Base-by-base conservation (phyloP, 2,329 filamentous ascomycete genomes). In the Botrytis sinoallii region DNA sequence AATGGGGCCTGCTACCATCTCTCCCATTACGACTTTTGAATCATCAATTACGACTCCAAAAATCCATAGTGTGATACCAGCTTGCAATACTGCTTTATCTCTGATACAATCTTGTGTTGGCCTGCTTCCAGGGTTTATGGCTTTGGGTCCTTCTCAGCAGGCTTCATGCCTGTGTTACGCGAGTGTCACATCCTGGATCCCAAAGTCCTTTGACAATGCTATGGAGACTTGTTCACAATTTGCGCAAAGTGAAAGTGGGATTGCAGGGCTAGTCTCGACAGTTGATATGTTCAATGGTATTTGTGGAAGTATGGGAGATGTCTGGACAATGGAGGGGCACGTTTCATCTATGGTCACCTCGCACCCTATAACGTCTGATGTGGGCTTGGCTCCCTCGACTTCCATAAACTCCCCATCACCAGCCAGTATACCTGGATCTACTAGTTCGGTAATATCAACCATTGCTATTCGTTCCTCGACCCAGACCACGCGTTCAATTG, bases 221-320 rank as follows among this genome's bases (percentile, higher is more conserved):
- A 42, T 66, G 20, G 25, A 7, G 9, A 42, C 48, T 69, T 69
- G 66, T 14, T 57, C 48, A 20, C 48, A 57, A 18, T 32, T 32
- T 69, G 66, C 38, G 5, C 48, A 69, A 29, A 18, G 44, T 61
- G 72, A 9, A 6, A 25, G 32, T 38, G n/a, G 25, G n/a, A 16
- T 71, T 29, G 40, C 46, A 7, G 44, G 46, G 60, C 29, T n/a
- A 32, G n/a, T 55, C 6, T 71, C 38, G 22, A 22, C 29, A 8
- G 22, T 74, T 0, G 4, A 29, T 18, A 25, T 18, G 32, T 74
- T 71, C 29, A 32, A 42, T 22, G 52, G 72, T 3, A 40, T 74
- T 12, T 80, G 78, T 71, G 63, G 38, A 20, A 65, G 59, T 52
- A 60, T 79, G 5, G 78, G 78, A n/a, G 73, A 78, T 74, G 71